phyloP scores from a whole-genome alignment of 345 rosid species.

The Balakata baccata region DNA sequence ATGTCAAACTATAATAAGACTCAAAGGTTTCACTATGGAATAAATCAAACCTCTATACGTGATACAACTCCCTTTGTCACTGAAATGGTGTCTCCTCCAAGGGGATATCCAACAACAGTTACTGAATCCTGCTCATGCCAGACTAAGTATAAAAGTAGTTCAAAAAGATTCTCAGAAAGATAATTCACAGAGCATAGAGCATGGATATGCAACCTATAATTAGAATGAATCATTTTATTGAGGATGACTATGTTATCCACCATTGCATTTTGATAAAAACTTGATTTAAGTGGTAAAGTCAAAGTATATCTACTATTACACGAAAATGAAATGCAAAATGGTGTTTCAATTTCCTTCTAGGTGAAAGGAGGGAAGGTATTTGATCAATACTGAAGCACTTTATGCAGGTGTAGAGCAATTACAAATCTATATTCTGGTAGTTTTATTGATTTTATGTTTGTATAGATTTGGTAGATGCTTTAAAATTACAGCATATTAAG shows the following conservation, averaged over 20 bases:
- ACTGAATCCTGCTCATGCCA: slow-evolving; percentile 79
- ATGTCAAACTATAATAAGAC: slow-evolving; percentile 6
- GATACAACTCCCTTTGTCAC: slow-evolving; percentile 98
- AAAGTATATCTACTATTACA: not conserved
- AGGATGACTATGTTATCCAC: not conserved
- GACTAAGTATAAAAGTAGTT: slow-evolving; percentile 21
- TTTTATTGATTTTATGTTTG: not conserved
- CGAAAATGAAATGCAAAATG: not conserved
- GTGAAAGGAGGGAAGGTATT: not conserved
- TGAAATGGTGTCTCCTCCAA: slow-evolving; percentile 97
- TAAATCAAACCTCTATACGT: slow-evolving; percentile 76
- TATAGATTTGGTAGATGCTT: not conserved
- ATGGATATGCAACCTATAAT: not conserved
- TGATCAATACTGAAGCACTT: not conserved
- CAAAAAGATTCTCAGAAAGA: slow-evolving; percentile 12
- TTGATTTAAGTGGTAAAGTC: not conserved
- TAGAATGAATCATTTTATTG: not conserved
- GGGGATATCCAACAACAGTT: slow-evolving; percentile 96
- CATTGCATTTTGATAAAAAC: not conserved
- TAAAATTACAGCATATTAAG: not conserved
- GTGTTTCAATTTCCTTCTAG: not conserved
- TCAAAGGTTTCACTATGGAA: slow-evolving; percentile 13
- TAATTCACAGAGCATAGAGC: not conserved
- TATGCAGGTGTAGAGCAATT: not conserved
- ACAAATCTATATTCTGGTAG: not conserved